Evolutionary conservation across 1,139 yeast species (phyloP), one percentile per base, ranked within the genome.

Genomic region (Geotrichum macrosporum): DNA sequence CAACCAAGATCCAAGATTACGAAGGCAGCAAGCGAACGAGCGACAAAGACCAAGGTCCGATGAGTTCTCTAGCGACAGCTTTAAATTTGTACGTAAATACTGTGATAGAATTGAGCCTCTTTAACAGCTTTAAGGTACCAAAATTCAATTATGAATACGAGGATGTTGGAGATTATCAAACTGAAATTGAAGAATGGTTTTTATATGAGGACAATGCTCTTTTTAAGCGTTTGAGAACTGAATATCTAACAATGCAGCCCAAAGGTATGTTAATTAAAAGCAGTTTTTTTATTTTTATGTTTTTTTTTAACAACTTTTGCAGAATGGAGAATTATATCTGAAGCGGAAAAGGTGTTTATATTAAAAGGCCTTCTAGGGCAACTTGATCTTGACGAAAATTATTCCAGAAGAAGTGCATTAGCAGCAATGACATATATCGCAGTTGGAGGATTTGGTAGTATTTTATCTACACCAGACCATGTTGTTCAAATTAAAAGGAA

Each of bases 391-490:
- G 30, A 35, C 10, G 20, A 26, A 15, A 35, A 20, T 4, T 12
- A 16, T 4, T 15, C 34, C 15, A 29, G 41, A n/a, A 35, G 24
- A 36, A 33, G 31, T 47, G 44, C 46, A 48, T 39, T 58, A 32
- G 43, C 48, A 22, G 51, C 58, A 22, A 41, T 68, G 6, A 35
- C 58, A 3, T 77, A 76, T 57, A 71, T 64, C 44, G 53, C 71
- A 0, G 54, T 58, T 37, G 83, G 84, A 0, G 60, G 66, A 20
- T 76, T 63, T 55, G 69, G 60, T 0, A 59, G 58, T 6, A 57
- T 64, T 12, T 39, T 56, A 1, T 55, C 64, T 2, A 61, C 62
- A 35, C 56, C 60, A 5, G 69, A 71, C 5, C 81, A 77, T 38
- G 44, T 73, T 8, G 53, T 54, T 1, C 51, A 55, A 30, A 74